Base-by-base conservation (phyloP, 257 asterid species). In the Primulina huaijiensis region DNA sequence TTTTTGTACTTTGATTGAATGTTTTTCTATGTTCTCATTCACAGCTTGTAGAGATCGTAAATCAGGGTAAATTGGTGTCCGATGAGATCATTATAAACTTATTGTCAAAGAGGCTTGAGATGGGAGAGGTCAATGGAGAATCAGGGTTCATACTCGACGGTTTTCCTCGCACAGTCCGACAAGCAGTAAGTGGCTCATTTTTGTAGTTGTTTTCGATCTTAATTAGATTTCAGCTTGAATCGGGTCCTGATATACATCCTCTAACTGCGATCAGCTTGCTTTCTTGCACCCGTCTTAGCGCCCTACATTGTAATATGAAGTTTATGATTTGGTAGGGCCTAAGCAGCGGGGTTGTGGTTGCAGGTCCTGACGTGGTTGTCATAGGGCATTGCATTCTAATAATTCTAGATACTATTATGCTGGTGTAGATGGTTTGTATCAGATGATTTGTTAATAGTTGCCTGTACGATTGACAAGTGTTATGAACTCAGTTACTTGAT, bases 51-150 rank as follows among this genome's bases (percentile, higher is more conserved):
- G 96, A 90, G 76, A 89, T 86, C 65, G 99, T 94, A 71, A 91
- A 93, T 91, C 96, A 90, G 72, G 99, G 99, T 38, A 88, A 90
- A 75, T 78, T 93, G 88, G 99, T 90, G 23, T 87, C 99, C 3
- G 98, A 93, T 82, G 98, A 93, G 82, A 88, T 90, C 53, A 83
- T 93, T 72, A 83, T 94, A 5, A 89, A 82, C 64, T 77, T 94
- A 62, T 79, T 94, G 77, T 94, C 96, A 14, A 94, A 89, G 89
- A 90, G 97, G 85, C 96, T 91, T 1, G 96, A 94, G 85, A 72
- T 71, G 16, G 99, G 99, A 59, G 96, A 90, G 74, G 72, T 82
- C 65, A 88, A 81, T 69, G 97, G 95, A 63, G 98, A 92, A 84
- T 82, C 89, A 3, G 97, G 97, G 58, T 92, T 92, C 60, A 92